Evolutionary conservation across 352 stramenopile genomes (phyloP), one percentile per base, ranked within the genome.

Genomic region (Peronospora destructor): DNA sequence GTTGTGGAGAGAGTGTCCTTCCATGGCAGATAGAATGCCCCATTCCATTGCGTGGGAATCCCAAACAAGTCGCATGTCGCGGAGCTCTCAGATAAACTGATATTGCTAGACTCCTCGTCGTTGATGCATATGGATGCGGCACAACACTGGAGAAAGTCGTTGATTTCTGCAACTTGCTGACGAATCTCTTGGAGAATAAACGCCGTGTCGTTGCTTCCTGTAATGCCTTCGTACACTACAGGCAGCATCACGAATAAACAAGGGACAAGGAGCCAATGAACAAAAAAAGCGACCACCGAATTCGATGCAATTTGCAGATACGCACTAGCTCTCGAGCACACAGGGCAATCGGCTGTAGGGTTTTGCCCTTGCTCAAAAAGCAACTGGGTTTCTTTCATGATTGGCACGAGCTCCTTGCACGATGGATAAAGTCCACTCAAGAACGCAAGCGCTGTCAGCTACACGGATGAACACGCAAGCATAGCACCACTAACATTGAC

Each of bases 331-430:
- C 66, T 72, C 4, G 78, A 90, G 44, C 69, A 80, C 34, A 85
- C 75, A 29, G 78, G 76, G 26, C 78, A 90, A 8, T 68, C 66
- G 7, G 67, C 67, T 0, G 73, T 90, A 46, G 76, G 71, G 37
- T 90, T 67, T 61, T 85, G 67, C 3, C 78, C 78, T 47, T 90
- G 78, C 44, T 90, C 76, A 41, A 90, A 90, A 7, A 90, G 66
- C 17, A 86, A 45, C 14, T 68, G 51, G 6, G 76, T 83, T 37
- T 70, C 59, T 5, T 69, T 68, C 8, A 70, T 87, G 51, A 80
- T 78, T 12, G 78, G 75, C 19, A 75, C 60, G 3, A 84, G 46
- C 10, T 73, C 61, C 9, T 70, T 69, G 63, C 78, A 90, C 2
- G 32, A 49, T n/a, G 66, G 73, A 45, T 83, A 73, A 4, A 84